phyloP scores from a whole-genome alignment of 305 asterid species.

The Fraxinus greggii region DNA sequence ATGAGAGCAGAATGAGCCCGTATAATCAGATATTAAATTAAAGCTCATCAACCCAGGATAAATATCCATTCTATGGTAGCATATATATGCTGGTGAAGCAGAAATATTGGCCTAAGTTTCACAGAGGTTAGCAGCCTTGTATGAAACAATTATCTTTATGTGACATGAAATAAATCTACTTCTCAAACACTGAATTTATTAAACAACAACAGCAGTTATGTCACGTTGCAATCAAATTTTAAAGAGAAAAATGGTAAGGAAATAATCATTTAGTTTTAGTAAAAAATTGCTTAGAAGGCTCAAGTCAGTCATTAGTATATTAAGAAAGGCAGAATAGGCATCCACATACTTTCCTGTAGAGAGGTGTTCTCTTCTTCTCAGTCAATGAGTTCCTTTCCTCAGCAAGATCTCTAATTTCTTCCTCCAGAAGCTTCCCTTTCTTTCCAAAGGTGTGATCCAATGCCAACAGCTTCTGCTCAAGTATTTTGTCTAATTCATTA shows the following conservation, averaged over 20 bases:
- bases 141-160: background rate
- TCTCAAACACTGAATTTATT: background rate
- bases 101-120: background rate
- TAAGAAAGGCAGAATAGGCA: conserved; percentile 7
- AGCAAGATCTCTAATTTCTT: conserved; percentile 90
- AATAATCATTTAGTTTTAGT: background rate
- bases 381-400: conserved; percentile 87
- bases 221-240: background rate
- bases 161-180: background rate
- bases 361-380: conserved; percentile 81
- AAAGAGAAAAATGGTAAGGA: background rate
- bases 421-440: conserved; percentile 78
- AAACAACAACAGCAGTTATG: background rate
- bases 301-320: background rate
- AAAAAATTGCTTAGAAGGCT: background rate
- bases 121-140: background rate
- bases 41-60: background rate
- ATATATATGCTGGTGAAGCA: background rate
- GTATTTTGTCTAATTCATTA: conserved; percentile 60
- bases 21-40: background rate
- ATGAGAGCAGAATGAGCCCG: background rate
- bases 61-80: background rate
- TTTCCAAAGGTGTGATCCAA: conserved; percentile 85
- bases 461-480: conserved; percentile 70
- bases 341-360: conserved; percentile 67